Base-by-base conservation (phyloP, 352 stramenopile genomes). In the Phytophthora citricola region DNA sequence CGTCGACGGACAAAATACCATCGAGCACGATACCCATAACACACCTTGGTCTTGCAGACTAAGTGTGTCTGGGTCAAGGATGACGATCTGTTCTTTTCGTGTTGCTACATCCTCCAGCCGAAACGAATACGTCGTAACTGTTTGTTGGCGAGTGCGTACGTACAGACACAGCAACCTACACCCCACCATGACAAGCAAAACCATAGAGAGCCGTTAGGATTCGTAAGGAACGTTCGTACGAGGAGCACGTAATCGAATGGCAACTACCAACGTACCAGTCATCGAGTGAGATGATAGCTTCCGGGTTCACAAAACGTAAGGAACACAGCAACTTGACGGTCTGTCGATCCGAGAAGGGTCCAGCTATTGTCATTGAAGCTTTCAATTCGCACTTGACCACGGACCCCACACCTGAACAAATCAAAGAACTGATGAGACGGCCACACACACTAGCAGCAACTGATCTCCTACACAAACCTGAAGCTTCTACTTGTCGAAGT, bases 51-150 rank as follows among this genome's bases (percentile, higher is more conserved):
- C 65, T 29, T 74, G 58, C 2, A 63, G 34, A 52, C 51, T 26
- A 14, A 82, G 27, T 26, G 41, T 73, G 15, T 76, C 74, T 29
- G 57, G 58, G 27, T 81, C 58, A 5, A 87, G 46, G 14, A 73
- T 32, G 38, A 87, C 49, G 14, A 47, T 71, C 17, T 62, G 68
- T 39, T 75, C 62, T 14, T 43, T 49, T n/a, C 27, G 8, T 3
- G 31, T 56, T 9, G 29, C 12, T 8, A 63, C 40, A 40, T 78
- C 50, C 20, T 56, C 46, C 14, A 87, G 40, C 2, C 64, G 76
- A 50, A 83, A 78, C 17, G 76, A 76, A 43, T 76, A 79, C 11
- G 67, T 69, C 12, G 68, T 64, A 17, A 78, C 63, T 11, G 54
- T n/a, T 26, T 67, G 58, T n/a, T 66, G 38, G 6, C 50, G 70